Percentiles rank a stretch among this genome's conserved stretches.
phyloP scores from a whole-genome alignment of 768 basidiomycete species.

The Sistotremastrum suecicum region DNA sequence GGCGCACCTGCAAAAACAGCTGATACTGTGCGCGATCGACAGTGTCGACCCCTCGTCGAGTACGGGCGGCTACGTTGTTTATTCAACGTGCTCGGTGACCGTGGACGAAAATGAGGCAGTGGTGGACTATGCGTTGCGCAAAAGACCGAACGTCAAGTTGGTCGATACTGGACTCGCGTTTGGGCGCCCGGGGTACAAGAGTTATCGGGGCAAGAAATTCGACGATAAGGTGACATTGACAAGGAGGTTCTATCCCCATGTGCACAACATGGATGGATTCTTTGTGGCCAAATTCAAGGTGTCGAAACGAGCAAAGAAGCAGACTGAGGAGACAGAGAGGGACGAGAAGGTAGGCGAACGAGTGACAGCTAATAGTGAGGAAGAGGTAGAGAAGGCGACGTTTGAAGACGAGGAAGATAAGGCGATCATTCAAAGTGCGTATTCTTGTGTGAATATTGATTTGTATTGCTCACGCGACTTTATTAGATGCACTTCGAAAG shows the following conservation, averaged over 20 bases:
- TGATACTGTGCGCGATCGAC: constrained; percentile 96
- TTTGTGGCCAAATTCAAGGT: constrained; percentile 97
- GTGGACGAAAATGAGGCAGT: constrained; percentile 98
- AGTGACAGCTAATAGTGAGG: constrained; percentile 16
- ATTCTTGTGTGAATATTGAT: background rate
- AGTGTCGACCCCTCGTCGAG: constrained; percentile 81
- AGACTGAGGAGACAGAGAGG: constrained; percentile 17
- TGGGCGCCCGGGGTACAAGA: constrained; percentile 82
- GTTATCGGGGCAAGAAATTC: constrained; percentile 85
- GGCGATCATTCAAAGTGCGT: constrained; percentile 67
- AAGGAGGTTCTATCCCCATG: constrained; percentile 87
- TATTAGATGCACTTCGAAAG: too few species aligned
- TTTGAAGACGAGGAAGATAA: constrained; percentile 47
- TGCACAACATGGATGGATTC: constrained; percentile 99
- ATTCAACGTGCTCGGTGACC: constrained; percentile 96
- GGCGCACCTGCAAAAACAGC: constrained; percentile 96
- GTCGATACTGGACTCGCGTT: constrained; percentile 90
- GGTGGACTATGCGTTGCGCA: constrained; percentile 91
- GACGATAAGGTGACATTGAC: constrained; percentile 67
- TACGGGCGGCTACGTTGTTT: constrained; percentile 88
- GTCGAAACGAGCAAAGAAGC: constrained; percentile 52
- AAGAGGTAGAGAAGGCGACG: constrained; percentile 17
- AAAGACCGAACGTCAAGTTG: constrained; percentile 83
- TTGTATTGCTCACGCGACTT: too few species aligned
- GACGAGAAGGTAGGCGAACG: constrained; percentile 13